phyloP scores from a whole-genome alignment of 2,329 filamentous ascomycete species.

The Saccharata proteae region DNA sequence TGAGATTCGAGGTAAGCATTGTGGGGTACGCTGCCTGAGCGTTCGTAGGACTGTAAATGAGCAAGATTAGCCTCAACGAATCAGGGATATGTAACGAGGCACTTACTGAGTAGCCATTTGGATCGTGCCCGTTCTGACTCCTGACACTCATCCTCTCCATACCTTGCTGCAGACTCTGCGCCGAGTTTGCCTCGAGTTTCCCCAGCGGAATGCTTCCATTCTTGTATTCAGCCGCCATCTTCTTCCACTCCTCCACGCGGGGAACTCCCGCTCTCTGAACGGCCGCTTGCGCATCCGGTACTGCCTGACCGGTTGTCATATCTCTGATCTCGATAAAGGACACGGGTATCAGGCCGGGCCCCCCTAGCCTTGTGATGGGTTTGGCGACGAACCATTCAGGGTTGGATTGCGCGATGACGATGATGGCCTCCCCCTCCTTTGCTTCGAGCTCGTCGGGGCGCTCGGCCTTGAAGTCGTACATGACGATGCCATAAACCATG shows the following conservation, averaged over 20 bases:
- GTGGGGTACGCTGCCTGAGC: conserved; percentile 8
- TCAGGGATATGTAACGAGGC: conserved; percentile 9
- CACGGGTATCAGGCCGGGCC: conserved; percentile 88
- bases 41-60: conserved; percentile 10
- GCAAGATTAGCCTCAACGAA: not conserved
- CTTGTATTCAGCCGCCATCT: conserved; percentile 98
- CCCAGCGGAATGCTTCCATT: conserved; percentile 96
- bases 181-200: conserved; percentile 55
- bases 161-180: conserved; percentile 41
- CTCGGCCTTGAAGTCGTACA: conserved; percentile 94
- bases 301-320: conserved; percentile 75
- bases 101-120: conserved; percentile 37
- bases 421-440: conserved; percentile 90
- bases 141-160: conserved; percentile 70
- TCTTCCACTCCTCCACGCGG: conserved; percentile 97
- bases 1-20: conserved; percentile 6
- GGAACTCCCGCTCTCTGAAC: conserved; percentile 83
- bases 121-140: conserved; percentile 36
- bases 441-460: conserved; percentile 92
- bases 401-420: conserved; percentile 96
- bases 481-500: conserved; percentile 93
- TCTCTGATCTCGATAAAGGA: conserved; percentile 95
- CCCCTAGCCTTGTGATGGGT: conserved; percentile 93
- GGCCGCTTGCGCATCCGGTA: conserved; percentile 71
- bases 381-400: conserved; percentile 99